phyloP scores from a whole-genome alignment of 768 basidiomycete species.

The Phaeotremella fagi region DNA sequence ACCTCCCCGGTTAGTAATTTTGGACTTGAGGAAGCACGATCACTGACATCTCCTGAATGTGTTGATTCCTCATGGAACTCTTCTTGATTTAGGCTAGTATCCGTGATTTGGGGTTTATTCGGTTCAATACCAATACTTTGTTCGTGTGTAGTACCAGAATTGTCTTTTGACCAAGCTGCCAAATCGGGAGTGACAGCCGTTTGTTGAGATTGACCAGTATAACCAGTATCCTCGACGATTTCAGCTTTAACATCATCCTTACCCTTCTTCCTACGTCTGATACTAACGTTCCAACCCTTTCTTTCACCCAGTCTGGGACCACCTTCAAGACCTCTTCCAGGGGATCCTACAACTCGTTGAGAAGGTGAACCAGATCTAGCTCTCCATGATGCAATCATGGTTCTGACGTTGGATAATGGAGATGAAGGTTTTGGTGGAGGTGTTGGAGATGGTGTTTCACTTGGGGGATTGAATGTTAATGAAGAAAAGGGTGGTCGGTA shows the following conservation, averaged over 20 bases:
- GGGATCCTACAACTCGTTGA: conserved; percentile 17
- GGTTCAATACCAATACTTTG: too few relatives aligned
- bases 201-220: too few relatives aligned
- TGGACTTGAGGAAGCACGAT: too few relatives aligned
- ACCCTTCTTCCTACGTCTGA: conserved; percentile 26
- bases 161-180: too few relatives aligned
- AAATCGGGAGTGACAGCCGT: too few relatives aligned
- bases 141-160: too few relatives aligned
- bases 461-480: not conserved
- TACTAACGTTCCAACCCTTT: conserved; percentile 38
- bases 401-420: conserved; percentile 24
- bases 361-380: conserved; percentile 27
- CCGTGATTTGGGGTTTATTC: too few relatives aligned
- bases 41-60: too few relatives aligned
- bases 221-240: not conserved
- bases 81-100: too few relatives aligned
- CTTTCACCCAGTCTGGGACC: conserved; percentile 13
- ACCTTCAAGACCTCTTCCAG: conserved; percentile 17
- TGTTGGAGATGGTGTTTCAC: not conserved
- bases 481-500: conserved; percentile 1
- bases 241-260: conserved; percentile 8
- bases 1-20: conserved; percentile 22
- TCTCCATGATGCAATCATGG: conserved; percentile 38
- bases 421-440: conserved; percentile 26
- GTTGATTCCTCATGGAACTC: too few relatives aligned